Conservation (phyloP, 2,329 filamentous ascomycete species). For the Penicillium thymicola region DNA sequence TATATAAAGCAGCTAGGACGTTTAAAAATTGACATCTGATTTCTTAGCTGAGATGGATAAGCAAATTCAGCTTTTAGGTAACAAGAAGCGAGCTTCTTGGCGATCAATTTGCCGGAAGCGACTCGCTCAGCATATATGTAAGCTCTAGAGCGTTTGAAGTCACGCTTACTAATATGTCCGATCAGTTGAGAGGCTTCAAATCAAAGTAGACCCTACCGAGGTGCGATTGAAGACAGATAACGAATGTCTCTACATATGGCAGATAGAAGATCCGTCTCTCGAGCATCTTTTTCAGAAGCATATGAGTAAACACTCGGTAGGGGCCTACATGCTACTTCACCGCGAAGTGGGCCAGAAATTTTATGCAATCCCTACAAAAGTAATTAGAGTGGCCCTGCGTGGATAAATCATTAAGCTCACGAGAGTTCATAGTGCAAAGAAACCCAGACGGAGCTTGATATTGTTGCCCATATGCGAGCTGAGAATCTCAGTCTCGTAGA, state of each 20-base stretch:
- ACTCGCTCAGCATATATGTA: not conserved
- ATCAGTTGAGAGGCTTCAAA: not conserved
- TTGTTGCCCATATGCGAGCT: not conserved
- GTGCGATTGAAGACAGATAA: not conserved
- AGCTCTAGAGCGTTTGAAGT: not conserved
- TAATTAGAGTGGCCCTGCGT: not conserved
- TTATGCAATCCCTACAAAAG: not conserved
- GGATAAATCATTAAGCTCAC: not conserved
- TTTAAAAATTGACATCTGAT: not conserved
- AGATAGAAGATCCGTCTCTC: not conserved
- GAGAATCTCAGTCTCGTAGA: not conserved
- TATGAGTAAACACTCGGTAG: not conserved
- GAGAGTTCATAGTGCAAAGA: not conserved
- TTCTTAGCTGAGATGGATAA: not conserved
- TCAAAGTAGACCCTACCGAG: not conserved
- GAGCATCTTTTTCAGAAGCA: not conserved
- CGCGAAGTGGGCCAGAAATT: not conserved
- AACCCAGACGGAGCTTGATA: not conserved
- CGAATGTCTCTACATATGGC: not conserved
- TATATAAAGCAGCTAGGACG: not conserved
- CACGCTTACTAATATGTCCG: not conserved
- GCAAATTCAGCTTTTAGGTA: not conserved
- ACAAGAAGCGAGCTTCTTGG: not conserved
- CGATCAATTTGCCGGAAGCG: not conserved
- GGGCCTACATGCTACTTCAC: not conserved